Evolutionary conservation across 23 red algal genomes (phyloP), one percentile per base, ranked within the genome.

Genomic region (Gracilaria domingensis): DNA sequence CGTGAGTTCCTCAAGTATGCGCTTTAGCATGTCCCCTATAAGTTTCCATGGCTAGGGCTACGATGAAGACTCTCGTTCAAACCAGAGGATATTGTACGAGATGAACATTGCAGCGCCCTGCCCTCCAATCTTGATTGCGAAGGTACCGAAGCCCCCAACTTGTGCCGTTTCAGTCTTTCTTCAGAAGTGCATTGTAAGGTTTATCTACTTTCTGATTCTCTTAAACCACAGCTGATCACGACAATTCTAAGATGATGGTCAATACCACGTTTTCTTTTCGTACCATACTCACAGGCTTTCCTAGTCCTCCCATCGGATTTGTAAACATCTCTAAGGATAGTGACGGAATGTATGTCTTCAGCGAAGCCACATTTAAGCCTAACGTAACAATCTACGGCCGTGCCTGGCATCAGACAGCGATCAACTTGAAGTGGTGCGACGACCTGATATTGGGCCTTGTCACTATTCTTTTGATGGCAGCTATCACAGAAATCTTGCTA

Each of bases 381-480:
- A 14, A 77, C 21, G 40, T 12, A 51, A 23, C 35, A 26, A 25
- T 77, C 17, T 28, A 30, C 12, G 50, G 14, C 32, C 12, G 18
- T 4, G 13, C 23, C 7, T 50, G 21, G 72, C 13, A 18, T 29
- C 21, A 30, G 11, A 26, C 21, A 16, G 0, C 12, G 8, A 30
- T 77, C 21, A 12, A 20, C 14, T 11, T 4, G 5, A 28, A 45
- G 23, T 17, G 20, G 4, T 14, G 28, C 29, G 84, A 87, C n/a
- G 84, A 87, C n/a, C n/a, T 87, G 12, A 60, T 77, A 24, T 38
- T 87, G 0, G 84, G 84, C 20, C 25, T 73, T n/a, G 23, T 61
- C 67, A 58, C 84, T 7, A 54, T 87, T 74, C 61, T 87, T 8
- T 54, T 87, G 8, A 77, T 87, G 26, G 28, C 49, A 4, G 28